Evolutionary conservation across 495 filamentous ascomycete species (phyloP).

Genomic region (Aspergillus incahuasiensis): DNA sequence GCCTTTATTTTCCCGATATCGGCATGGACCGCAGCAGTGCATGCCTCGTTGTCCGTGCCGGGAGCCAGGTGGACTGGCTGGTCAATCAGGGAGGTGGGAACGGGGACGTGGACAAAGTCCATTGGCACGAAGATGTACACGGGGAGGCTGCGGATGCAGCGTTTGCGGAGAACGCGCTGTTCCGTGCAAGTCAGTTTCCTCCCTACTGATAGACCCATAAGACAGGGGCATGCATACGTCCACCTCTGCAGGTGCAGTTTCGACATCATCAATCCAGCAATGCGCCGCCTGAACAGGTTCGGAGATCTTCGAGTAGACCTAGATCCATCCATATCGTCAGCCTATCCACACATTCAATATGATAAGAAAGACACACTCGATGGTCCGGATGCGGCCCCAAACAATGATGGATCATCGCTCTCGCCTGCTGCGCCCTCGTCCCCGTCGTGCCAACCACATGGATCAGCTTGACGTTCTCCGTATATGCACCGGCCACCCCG

Average conservation of each 20-base stretch:
- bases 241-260: conserved; percentile 17
- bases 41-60: neutral
- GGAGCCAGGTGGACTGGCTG: neutral
- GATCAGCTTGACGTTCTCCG: conserved; percentile 24
- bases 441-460: conserved; percentile 22
- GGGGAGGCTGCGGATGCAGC: conserved; percentile 21
- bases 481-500: conserved; percentile 27
- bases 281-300: neutral
- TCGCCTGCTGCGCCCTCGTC: neutral
- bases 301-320: conserved; percentile 5
- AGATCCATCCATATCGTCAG: neutral
- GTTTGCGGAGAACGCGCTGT: conserved; percentile 18
- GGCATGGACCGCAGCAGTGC: neutral
- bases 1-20: too few species aligned
- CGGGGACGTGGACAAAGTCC: conserved; percentile 1
- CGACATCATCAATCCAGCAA: conserved; percentile 9
- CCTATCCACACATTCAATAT: too few species aligned
- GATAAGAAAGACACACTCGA: conserved; percentile 10
- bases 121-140: conserved; percentile 22
- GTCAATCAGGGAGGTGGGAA: neutral
- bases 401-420: conserved; percentile 19
- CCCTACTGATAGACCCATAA: neutral
- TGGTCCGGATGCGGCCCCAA: conserved; percentile 5
- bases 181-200: neutral
- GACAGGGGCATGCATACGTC: conserved; percentile 9